These are phyloP conservation scores for Calonectria crousiana DNA, from an alignment of 2,329 filamentous ascomycete genomes.

Conservation along the genomic window DNA sequence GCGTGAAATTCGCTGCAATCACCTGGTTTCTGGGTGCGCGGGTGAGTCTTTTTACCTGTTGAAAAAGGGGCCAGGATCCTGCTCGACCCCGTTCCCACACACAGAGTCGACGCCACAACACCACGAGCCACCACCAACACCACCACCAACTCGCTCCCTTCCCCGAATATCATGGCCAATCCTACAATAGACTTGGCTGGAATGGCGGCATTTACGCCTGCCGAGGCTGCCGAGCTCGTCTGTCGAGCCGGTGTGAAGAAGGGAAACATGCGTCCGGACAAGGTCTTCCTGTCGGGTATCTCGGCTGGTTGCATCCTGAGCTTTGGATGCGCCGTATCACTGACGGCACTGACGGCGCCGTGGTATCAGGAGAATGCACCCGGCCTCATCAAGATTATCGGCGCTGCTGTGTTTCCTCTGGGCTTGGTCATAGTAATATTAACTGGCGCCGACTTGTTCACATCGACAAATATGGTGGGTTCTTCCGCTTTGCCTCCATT, in stretches of 20 bases:
- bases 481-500: not conserved
- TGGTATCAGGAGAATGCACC: conserved; percentile 42
- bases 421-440: conserved; percentile 37
- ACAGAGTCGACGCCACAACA: not conserved
- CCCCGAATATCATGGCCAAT: conserved; percentile 27
- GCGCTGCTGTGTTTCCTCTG: conserved; percentile 39
- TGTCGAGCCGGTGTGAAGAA: conserved; percentile 36
- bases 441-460: conserved; percentile 38
- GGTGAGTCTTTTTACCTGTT: not conserved
- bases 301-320: conserved; percentile 38
- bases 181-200: conserved; percentile 33
- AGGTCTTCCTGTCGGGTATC: conserved; percentile 38
- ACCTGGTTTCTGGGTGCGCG: not conserved
- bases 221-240: conserved; percentile 37
- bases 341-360: conserved; percentile 36
- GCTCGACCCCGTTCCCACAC: not conserved
- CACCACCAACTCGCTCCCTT: not conserved
- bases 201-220: conserved; percentile 36
- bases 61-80: not conserved
- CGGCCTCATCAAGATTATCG: conserved; percentile 36
- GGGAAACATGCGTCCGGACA: conserved; percentile 34
- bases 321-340: conserved; percentile 39
- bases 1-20: not conserved
- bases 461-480: conserved; percentile 38
- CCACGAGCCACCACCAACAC: not conserved